Conservation (phyloP, 1,284 basidiomycete species). For the Nidula niveotomentosa region DNA sequence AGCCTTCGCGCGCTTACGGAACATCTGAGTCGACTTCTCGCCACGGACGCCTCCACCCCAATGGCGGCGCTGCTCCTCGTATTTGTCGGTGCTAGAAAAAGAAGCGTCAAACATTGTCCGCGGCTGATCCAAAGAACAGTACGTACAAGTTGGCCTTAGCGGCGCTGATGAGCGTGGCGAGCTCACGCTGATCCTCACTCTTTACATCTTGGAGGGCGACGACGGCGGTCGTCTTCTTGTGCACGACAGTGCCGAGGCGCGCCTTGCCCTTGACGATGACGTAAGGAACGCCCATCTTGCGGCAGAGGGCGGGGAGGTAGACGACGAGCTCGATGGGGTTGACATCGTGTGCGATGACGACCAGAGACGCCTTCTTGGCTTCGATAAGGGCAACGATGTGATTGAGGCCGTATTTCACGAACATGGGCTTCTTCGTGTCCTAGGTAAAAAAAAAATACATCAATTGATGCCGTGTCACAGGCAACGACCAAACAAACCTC, state of each 20-base stretch:
- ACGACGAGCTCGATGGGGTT: constrained; percentile 99
- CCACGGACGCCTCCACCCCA: constrained; percentile 98
- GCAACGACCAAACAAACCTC: constrained; percentile 59
- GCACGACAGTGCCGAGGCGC: constrained; percentile 93
- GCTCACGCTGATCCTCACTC: constrained; percentile 93
- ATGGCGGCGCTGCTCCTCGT: constrained; percentile 86
- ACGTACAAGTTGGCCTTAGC: constrained; percentile 94
- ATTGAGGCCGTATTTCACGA: constrained; percentile 97
- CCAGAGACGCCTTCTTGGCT: constrained; percentile 97
- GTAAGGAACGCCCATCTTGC: constrained; percentile 99
- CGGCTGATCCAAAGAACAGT: neutral
- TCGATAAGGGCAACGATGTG: constrained; percentile 94
- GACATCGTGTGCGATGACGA: constrained; percentile 97
- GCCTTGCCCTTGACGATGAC: constrained; percentile 99
- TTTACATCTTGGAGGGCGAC: constrained; percentile 91
- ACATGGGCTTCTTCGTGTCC: constrained; percentile 91
- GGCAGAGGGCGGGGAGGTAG: constrained; percentile 97
- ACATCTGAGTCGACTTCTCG: constrained; percentile 90
- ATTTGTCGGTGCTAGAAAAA: constrained; percentile 82
- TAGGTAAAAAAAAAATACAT: constrained; percentile 24
- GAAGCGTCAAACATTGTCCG: constrained; percentile 3
- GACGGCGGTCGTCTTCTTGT: constrained; percentile 98
- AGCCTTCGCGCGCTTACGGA: constrained; percentile 94
- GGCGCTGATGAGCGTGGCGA: constrained; percentile 90
- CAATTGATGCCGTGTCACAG: neutral